Base-by-base conservation (phyloP, 768 basidiomycete species). In the Mycena epipterygia region DNA sequence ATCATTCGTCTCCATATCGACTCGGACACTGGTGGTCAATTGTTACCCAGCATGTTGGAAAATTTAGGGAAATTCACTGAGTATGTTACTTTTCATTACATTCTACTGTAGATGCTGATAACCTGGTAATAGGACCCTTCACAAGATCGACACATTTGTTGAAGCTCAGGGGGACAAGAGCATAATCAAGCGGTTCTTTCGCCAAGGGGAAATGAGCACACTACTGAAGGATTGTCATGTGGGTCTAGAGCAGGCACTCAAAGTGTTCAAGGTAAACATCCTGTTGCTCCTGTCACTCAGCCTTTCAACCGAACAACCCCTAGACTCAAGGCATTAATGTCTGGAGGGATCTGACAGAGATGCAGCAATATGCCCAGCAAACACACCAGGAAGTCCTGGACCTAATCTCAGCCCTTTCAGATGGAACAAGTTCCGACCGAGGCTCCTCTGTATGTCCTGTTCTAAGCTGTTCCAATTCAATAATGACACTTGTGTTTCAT, bases 91-190 rank as follows among this genome's bases (percentile, higher is more conserved):
- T 37, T n/a, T n/a, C 27, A 37, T 55, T 30, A n/a, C 42, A n/a
- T n/a, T 11, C n/a, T n/a, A 21, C 6, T 44, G 4, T 13, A 6
- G 5, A 44, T 5, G 5, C 42, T 44, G 35, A 37, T 14, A 51
- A 16, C 29, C 29, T 51, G 49, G 27, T 37, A 5, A 44, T 23
- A 55, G 53, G 21, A 55, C 53, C 19, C 33, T 55, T 3, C 21
- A 55, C 53, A 55, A 55, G 27, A 33, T 55, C 53, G n/a, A 55
- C 33, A 55, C 53, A 7, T 44, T 44, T 13, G 42, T 44, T n/a
- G 42, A 44, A 11, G 42, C 42, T 5, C 42, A 44, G 16, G 11
- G 21, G 42, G 42, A 44, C 21, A n/a, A 13, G 13, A 17, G 39
- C 39, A 7, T 4, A 41, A 41, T 41, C 39, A 41, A 16, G 16